phyloP scores from a whole-genome alignment of 257 asterid genomes.

The Linaria vulgaris region DNA sequence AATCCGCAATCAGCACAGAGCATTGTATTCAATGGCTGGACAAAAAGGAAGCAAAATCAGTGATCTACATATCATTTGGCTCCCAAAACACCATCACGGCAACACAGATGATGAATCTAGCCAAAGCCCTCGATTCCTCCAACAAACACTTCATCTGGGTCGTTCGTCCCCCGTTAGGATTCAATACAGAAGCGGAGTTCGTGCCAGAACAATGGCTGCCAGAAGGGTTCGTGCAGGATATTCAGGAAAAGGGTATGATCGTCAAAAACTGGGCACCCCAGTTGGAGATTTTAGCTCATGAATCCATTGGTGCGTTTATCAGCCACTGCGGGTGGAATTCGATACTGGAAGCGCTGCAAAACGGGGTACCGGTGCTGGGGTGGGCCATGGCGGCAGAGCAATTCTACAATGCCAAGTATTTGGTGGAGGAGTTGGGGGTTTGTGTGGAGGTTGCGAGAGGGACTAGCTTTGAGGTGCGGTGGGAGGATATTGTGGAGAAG shows the following conservation, averaged over 20 bases:
- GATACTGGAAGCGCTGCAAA: slow-evolving; percentile 45
- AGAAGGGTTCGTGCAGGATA: slow-evolving; percentile 42
- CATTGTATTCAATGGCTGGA: slow-evolving; percentile 45
- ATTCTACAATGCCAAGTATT: slow-evolving; percentile 45
- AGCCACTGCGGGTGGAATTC: slow-evolving; percentile 72
- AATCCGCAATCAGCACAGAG: slow-evolving; percentile 26
- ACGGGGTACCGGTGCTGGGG: slow-evolving; percentile 49
- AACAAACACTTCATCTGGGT: slow-evolving; percentile 51
- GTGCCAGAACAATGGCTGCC: slow-evolving; percentile 51
- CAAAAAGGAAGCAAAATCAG: slow-evolving; percentile 32
- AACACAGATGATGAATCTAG: slow-evolving; percentile 58
- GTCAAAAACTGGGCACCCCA: slow-evolving; percentile 63
- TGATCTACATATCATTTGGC: slow-evolving; percentile 57
- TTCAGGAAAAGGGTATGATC: slow-evolving; percentile 37
- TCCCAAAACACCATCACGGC: slow-evolving; percentile 50
- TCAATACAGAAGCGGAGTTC: slow-evolving; percentile 34
- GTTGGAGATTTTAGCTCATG: slow-evolving; percentile 45
- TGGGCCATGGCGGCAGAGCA: slow-evolving; percentile 66
- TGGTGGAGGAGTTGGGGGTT: slow-evolving; percentile 48
- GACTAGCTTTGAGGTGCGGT: slow-evolving; percentile 41
- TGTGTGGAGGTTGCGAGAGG: slow-evolving; percentile 65
- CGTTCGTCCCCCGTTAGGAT: slow-evolving; percentile 57
- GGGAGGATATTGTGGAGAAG: slow-evolving; percentile 37
- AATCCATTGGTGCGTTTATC: slow-evolving; percentile 28
- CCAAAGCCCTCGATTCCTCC: slow-evolving; percentile 49